These are phyloP conservation scores for Takakia lepidozioides DNA, from an alignment of 225 moss, liverwort and hornwort species.

Conservation along the genomic window DNA sequence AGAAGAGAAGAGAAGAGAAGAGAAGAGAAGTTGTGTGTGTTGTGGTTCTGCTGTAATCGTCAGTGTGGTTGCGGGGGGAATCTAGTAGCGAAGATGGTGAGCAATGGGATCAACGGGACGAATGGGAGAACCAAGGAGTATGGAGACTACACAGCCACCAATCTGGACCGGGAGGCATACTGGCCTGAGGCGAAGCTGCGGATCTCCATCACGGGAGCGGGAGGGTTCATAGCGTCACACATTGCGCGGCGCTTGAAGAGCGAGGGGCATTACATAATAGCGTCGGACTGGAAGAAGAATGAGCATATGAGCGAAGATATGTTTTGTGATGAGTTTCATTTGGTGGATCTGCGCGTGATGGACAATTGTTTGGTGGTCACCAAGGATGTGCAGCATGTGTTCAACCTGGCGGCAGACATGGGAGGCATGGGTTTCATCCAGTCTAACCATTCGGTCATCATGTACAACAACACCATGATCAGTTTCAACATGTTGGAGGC, in stretches of 20 bases:
- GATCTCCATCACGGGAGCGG: slow-evolving; percentile 74
- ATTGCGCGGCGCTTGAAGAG: slow-evolving; percentile 64
- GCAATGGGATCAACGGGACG: slow-evolving; percentile 17
- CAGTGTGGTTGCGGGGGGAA: no score
- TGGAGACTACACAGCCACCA: slow-evolving; percentile 64
- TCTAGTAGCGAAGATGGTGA: slow-evolving; percentile 18
- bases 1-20: no score
- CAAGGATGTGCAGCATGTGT: slow-evolving; percentile 56
- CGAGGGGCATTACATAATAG: slow-evolving; percentile 83
- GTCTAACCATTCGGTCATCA: slow-evolving; percentile 78
- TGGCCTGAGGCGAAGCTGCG: slow-evolving; percentile 61
- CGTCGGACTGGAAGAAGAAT: slow-evolving; percentile 83
- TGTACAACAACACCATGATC: slow-evolving; percentile 96
- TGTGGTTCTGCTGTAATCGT: no score
- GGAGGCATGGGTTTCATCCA: slow-evolving; percentile 95
- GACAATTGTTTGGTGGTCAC: slow-evolving; percentile 76
- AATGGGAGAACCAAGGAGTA: slow-evolving; percentile 32
- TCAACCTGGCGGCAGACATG: slow-evolving; percentile 89
- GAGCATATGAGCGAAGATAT: slow-evolving; percentile 94
- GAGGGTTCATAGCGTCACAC: slow-evolving; percentile 83
- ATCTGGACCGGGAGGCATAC: slow-evolving; percentile 71
- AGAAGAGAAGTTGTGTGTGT: no score
- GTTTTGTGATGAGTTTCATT: slow-evolving; percentile 85
- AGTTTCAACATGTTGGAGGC: slow-evolving; percentile 85
- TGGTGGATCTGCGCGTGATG: slow-evolving; percentile 73